These are phyloP conservation scores for Sphagnum magellanicum DNA, from an alignment of 228 moss, liverwort and hornwort genomes.

Conservation along the genomic window DNA sequence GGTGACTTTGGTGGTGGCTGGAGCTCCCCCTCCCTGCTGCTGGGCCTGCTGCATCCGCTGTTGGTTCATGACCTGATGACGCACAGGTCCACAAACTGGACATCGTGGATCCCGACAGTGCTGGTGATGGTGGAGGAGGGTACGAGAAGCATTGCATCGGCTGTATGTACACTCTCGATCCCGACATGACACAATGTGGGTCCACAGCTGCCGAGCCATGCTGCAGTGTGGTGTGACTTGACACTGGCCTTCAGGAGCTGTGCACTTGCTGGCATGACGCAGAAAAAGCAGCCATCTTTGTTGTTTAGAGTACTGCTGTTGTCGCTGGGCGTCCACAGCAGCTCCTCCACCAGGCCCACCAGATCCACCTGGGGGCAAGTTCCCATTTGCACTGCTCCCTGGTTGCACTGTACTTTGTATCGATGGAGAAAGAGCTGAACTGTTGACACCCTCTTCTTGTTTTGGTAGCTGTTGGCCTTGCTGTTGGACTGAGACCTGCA, in stretches of 20 bases:
- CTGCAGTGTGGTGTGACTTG: conserved; percentile 86
- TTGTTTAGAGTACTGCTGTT: conserved; percentile 95
- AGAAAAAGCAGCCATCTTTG: conserved; percentile 92
- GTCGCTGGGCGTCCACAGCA: conserved; percentile 74
- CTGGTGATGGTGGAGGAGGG: conserved; percentile 84
- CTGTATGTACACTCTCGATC: conserved; percentile 82
- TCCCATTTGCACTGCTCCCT: conserved; percentile 38
- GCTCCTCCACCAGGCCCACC: conserved; percentile 37
- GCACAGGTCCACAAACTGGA: conserved; percentile 98
- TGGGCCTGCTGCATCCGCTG: conserved; percentile 40
- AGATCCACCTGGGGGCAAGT: not conserved
- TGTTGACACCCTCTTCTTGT: conserved; percentile 25
- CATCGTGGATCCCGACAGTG: conserved; percentile 78
- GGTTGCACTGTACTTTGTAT: conserved; percentile 25
- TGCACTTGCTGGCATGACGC: conserved; percentile 93
- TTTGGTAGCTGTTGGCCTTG: conserved; percentile 32
- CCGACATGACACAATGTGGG: conserved; percentile 74
- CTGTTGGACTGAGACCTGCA: conserved; percentile 5
- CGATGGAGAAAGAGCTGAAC: conserved; percentile 37
- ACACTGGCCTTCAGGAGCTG: conserved; percentile 77
- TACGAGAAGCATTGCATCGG: conserved; percentile 90
- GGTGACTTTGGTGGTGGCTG: conserved; percentile 15
- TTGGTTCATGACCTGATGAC: conserved; percentile 73
- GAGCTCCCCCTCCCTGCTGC: conserved; percentile 19
- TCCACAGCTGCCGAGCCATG: conserved; percentile 91